These are phyloP conservation scores for Capsicum chinense DNA, from an alignment of 257 asterid species.

Conservation along the genomic window DNA sequence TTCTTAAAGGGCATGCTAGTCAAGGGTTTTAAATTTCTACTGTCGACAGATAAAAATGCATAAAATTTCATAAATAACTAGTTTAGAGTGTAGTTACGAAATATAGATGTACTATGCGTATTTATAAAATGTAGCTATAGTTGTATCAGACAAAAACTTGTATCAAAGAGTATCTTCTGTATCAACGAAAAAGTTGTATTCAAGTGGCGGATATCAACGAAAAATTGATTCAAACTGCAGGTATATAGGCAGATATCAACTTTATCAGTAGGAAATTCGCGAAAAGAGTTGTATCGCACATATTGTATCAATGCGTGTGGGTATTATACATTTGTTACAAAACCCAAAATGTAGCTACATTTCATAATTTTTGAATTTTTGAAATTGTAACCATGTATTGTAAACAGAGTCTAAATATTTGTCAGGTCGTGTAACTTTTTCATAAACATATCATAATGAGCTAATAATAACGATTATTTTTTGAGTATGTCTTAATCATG, in stretches of 20 bases:
- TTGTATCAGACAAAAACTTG: no score
- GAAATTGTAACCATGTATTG: neutral
- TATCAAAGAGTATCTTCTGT: no score
- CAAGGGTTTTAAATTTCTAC: neutral
- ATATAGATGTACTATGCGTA: no score
- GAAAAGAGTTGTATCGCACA: neutral
- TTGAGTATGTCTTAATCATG: neutral
- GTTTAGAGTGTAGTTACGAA: no score
- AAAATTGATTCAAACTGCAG: neutral
- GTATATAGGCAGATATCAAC: no score
- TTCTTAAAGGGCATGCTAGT: neutral
- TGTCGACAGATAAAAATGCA: neutral
- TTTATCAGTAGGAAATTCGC: neutral
- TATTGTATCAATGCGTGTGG: neutral
- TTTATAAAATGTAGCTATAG: no score
- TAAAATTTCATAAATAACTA: neutral
- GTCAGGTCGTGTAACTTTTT: neutral
- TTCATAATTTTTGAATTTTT: neutral
- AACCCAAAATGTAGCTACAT: neutral
- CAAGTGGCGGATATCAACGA: no score
- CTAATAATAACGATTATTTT: neutral
- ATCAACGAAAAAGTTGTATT: no score
- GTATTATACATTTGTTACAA: neutral
- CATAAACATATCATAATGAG: neutral
- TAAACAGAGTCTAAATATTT: neutral